Conservation (phyloP, 1,139 yeast species). For the Lodderomyces theae region DNA sequence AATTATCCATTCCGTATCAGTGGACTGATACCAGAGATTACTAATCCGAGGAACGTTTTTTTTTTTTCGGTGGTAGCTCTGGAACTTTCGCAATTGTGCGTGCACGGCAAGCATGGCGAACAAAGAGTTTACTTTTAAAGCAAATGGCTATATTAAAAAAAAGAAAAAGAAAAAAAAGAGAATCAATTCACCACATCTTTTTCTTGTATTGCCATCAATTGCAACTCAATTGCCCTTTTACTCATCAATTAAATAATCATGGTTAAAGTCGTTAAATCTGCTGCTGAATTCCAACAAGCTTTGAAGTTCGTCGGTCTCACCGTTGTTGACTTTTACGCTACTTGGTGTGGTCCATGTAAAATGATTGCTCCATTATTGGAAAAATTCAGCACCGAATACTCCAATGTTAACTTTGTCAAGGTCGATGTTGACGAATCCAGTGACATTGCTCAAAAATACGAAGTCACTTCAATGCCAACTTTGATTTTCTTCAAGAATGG, state of each 20-base stretch:
- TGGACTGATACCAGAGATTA: too few relatives aligned
- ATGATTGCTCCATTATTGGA: slow-evolving; percentile 78
- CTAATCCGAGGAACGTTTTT: not conserved
- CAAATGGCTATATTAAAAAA: not conserved
- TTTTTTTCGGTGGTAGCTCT: not conserved
- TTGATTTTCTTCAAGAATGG: slow-evolving; percentile 76
- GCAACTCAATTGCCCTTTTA: too few relatives aligned
- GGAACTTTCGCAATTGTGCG: slow-evolving; percentile 1
- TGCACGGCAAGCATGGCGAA: too few relatives aligned
- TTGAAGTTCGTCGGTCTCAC: slow-evolving; percentile 56
- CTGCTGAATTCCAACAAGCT: slow-evolving; percentile 62
- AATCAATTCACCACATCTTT: not conserved
- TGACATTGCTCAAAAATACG: slow-evolving; percentile 70
- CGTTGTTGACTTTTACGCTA: slow-evolving; percentile 83
- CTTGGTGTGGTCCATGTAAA: slow-evolving; percentile 95
- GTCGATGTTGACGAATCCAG: slow-evolving; percentile 80
- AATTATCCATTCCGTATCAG: too few relatives aligned
- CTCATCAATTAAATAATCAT: slow-evolving; percentile 18
- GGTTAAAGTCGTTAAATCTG: slow-evolving; percentile 41
- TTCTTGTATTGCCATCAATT: slow-evolving; percentile 1
- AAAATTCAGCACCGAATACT: slow-evolving; percentile 48
- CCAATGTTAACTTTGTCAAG: slow-evolving; percentile 69
- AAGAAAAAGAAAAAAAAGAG: not conserved
- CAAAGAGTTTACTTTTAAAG: too few relatives aligned
- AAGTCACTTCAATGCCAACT: slow-evolving; percentile 88